Evolutionary conservation across 1,284 basidiomycete species (phyloP), one percentile per base, ranked within the genome.

Genomic region (Thecaphora frezii): DNA sequence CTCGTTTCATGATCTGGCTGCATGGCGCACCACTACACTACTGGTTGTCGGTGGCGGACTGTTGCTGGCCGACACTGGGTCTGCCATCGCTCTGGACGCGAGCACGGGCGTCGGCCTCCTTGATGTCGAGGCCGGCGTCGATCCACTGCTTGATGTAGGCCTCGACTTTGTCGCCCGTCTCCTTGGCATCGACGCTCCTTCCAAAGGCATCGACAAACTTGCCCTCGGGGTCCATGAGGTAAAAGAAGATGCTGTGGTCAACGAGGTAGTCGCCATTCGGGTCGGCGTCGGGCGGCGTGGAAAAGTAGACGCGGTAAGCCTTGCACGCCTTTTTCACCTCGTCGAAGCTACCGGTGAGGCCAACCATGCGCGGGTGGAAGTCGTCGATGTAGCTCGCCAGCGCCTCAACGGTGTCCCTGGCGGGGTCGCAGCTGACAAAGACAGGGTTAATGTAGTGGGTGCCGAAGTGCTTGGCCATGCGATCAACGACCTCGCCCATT

Each of bases 151-250:
- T 71, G 51, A 85, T 80, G 38, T 83, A 84, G 43, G 81, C 80
- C 48, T 80, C 78, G 2, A 84, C 81, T 77, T 85, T 85, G 24
- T 65, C 69, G 10, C 79, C 75, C 16, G 94, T 88, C 36, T 92
- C 89, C 36, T 88, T 84, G 5, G 85, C 83, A 0, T 84, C 85
- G 49, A 85, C 87, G 49, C 84, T 85, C 82, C 96, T 91, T 13
- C 94, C 96, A 78, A 97, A 97, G 3, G 96, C 94, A 73, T 98
- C 93, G 2, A 97, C 91, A 71, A 97, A 99, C 75, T 89, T 85
- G 19, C 94, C 94, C 50, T 76, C 74, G 1, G 96, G 94, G 77
- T 97, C 93, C 93, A 99, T 97, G 33, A 99, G 85, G 81, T 99
- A 99, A 77, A 98, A 91, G 80, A 93, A 97, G 78, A 97, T 97